phyloP scores from a whole-genome alignment of 2,329 filamentous ascomycete species.

The Pseudogymnoascus sp. region DNA sequence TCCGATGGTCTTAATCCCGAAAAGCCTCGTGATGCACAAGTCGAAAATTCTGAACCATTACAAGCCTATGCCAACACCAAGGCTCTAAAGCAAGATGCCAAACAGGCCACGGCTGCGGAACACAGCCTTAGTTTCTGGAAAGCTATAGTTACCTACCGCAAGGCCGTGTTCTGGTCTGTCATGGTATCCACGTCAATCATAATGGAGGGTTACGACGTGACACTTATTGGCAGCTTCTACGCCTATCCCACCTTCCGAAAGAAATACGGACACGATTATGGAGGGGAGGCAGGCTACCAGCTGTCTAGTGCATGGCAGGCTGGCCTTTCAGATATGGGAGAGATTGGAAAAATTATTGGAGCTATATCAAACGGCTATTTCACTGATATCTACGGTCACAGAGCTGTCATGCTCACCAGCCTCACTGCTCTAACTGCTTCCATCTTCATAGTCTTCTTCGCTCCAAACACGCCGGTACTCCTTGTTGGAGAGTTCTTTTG shows the following conservation, averaged over 20 bases:
- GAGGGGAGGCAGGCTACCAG: constrained; percentile 28
- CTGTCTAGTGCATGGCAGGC: constrained; percentile 37
- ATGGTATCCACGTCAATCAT: constrained; percentile 31
- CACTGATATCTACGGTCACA: constrained; percentile 40
- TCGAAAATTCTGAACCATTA: neutral
- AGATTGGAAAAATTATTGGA: constrained; percentile 36
- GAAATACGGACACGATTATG: constrained; percentile 24
- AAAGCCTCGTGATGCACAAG: neutral
- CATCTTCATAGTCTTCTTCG: constrained; percentile 41
- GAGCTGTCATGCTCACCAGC: constrained; percentile 38
- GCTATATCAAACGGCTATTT: constrained; percentile 36
- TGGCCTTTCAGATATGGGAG: constrained; percentile 32
- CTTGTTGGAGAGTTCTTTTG: constrained; percentile 40
- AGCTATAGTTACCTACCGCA: constrained; percentile 43
- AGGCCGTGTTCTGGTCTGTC: constrained; percentile 36
- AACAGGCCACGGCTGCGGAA: constrained; percentile 26
- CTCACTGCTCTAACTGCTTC: constrained; percentile 36
- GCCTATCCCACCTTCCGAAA: constrained; percentile 24
- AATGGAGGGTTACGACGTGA: constrained; percentile 34
- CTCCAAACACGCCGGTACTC: constrained; percentile 36
- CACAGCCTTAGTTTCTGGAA: constrained; percentile 40
- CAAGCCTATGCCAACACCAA: neutral
- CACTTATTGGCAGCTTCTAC: constrained; percentile 29
- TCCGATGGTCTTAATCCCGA: neutral
- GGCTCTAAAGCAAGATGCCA: constrained; percentile 3